phyloP scores from a whole-genome alignment of 768 basidiomycete genomes.

The Rhodotorula diobovata region DNA sequence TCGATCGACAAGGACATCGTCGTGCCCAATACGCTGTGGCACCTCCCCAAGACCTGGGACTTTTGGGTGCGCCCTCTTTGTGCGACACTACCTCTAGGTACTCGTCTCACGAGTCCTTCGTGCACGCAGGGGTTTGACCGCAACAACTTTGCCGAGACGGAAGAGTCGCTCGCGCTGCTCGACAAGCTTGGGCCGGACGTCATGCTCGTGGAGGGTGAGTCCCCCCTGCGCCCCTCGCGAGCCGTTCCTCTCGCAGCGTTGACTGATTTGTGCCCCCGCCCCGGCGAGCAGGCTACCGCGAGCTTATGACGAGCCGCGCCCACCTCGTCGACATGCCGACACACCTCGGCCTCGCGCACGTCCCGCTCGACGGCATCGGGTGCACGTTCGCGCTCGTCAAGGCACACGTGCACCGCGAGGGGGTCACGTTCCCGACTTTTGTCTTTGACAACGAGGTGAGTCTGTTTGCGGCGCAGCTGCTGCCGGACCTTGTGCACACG shows the following conservation, averaged over 20 bases:
- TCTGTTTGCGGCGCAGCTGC: not conserved
- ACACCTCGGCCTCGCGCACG: constrained; percentile 21
- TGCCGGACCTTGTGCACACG: no score
- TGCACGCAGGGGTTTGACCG: constrained; percentile 16
- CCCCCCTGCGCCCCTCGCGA: not conserved
- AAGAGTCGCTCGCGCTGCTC: constrained; percentile 12
- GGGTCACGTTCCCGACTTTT: constrained; percentile 26
- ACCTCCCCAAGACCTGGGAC: constrained; percentile 17
- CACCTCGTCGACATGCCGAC: constrained; percentile 36
- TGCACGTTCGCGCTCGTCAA: constrained; percentile 32
- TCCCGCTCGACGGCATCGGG: constrained; percentile 31
- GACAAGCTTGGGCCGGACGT: constrained; percentile 14
- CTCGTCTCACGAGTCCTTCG: not conserved
- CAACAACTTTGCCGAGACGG: constrained; percentile 29
- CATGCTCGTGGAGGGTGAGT: constrained; percentile 23
- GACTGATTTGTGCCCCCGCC: no score
- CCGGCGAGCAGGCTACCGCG: constrained; percentile 20
- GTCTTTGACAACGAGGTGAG: constrained; percentile 28
- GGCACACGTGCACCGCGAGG: constrained; percentile 29
- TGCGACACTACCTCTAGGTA: not conserved
- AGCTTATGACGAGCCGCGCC: constrained; percentile 9
- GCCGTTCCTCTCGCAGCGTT: not conserved
- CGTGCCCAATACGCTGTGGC: constrained; percentile 28
- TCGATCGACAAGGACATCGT: constrained; percentile 23
- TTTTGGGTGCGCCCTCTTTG: constrained; percentile 17